Conservation (phyloP, 1,139 yeast species). For the Yamadazyma sp. region DNA sequence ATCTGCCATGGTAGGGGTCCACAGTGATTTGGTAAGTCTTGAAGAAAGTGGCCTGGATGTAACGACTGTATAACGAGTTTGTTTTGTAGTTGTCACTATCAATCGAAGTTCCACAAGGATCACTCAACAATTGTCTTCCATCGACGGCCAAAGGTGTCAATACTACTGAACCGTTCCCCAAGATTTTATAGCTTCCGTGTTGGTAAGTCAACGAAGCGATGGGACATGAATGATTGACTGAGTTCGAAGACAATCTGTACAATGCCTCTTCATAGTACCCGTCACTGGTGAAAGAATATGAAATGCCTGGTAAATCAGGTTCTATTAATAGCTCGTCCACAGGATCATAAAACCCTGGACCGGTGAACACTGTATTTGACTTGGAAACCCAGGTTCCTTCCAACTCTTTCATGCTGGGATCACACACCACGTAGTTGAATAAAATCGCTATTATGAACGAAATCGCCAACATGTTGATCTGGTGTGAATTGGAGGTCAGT, state of each 20-base stretch:
- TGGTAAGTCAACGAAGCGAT: slow-evolving; percentile 80
- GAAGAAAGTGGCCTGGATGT: slow-evolving; percentile 65
- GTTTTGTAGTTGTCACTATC: slow-evolving; percentile 15
- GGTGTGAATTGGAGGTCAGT: too few relatives aligned
- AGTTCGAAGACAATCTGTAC: slow-evolving; percentile 73
- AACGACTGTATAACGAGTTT: slow-evolving; percentile 65
- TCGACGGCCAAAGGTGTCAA: slow-evolving; percentile 80
- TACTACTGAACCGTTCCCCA: slow-evolving; percentile 64
- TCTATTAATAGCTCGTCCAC: slow-evolving; percentile 90
- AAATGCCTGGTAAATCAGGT: slow-evolving; percentile 92
- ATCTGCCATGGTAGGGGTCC: slow-evolving; percentile 82
- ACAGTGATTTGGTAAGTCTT: slow-evolving; percentile 58
- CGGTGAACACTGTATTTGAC: slow-evolving; percentile 92
- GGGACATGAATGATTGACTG: slow-evolving; percentile 78
- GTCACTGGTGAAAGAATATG: slow-evolving; percentile 88
- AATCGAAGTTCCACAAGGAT: slow-evolving; percentile 69
- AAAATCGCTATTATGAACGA: slow-evolving; percentile 1
- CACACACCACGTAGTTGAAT: slow-evolving; percentile 14
- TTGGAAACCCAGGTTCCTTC: slow-evolving; percentile 97
- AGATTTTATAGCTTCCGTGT: slow-evolving; percentile 76
- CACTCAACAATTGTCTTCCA: slow-evolving; percentile 87
- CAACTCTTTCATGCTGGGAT: slow-evolving; percentile 39
- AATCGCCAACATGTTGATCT: not conserved
- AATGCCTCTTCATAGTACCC: slow-evolving; percentile 90
- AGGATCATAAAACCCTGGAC: slow-evolving; percentile 96